Evolutionary conservation across 169 alveolate species (phyloP), one percentile per base, ranked within the genome.

Genomic region (Babesia ovata): DNA sequence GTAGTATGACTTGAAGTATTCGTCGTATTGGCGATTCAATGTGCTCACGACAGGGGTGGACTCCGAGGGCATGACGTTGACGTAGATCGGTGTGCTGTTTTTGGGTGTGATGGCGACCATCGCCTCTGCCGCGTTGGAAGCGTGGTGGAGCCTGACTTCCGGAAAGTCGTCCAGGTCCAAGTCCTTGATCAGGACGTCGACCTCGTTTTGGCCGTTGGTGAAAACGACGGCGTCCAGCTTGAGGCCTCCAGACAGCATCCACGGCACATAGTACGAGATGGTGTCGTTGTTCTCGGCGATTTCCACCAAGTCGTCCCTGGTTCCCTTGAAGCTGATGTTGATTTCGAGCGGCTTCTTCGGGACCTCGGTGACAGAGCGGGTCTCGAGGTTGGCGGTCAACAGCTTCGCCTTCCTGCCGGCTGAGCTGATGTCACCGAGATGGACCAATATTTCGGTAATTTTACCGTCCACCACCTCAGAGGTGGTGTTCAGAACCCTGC

Each of bases 201-300:
- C 48, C 42, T n/a, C 46, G 52, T 45, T 29, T 17, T 26, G 48
- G 21, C 26, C 50, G 42, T 33, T 22, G 45, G 81, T 71, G 70
- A 45, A 22, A 1, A 46, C 60, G n/a, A 71, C 53, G 26, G n/a
- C 24, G 24, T 61, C 81, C 24, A 71, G 72, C 61, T 12, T 71
- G 81, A 58, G 45, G 28, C 71, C 87, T 67, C 67, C 48, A 11
- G 79, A 33, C 22, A 22, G 63, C 28, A 52, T 50, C 87, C 87
- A 79, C 10, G 66, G 66, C 4, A 79, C 70, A 19, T 48, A 22
- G 83, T 29, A 79, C 39, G 59, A 46, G 26, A 67, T 17, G 39
- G 63, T 74, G 33, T 70, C 75, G 8, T 53, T 11, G 63, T 42
- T 9, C 44, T 39, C 44, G 11, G 52, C 48, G 12, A 76, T 44